These are phyloP conservation scores for Pulveroboletus ravenelii DNA, from an alignment of 768 basidiomycete species.

Conservation along the genomic window DNA sequence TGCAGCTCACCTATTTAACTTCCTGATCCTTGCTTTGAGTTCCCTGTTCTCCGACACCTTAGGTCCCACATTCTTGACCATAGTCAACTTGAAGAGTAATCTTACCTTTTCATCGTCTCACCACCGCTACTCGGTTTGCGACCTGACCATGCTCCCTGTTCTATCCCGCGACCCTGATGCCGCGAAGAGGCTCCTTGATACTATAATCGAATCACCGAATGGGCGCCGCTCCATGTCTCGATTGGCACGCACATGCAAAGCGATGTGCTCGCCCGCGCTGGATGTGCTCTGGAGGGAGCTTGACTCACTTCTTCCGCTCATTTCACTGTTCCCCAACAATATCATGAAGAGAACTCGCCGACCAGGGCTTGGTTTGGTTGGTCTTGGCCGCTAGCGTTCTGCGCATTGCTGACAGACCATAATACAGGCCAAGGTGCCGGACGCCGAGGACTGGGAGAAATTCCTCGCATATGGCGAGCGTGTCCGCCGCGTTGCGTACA, in stretches of 20 bases:
- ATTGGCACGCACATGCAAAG: conserved; percentile 69
- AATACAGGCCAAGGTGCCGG: conserved; percentile 53
- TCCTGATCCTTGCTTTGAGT: conserved; percentile 32
- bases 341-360: conserved; percentile 65
- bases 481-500: conserved; percentile 64
- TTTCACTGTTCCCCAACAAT: conserved; percentile 65
- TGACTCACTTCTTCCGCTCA: conserved; percentile 66
- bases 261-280: conserved; percentile 68
- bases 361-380: conserved; percentile 73
- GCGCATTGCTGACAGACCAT: conserved; percentile 5
- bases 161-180: conserved; percentile 63
- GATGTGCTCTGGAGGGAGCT: conserved; percentile 73
- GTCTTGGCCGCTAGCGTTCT: conserved; percentile 24
- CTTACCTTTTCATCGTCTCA: conserved; percentile 30
- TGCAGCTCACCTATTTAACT: conserved; percentile 35
- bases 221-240: conserved; percentile 67
- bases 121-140: conserved; percentile 41
- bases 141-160: conserved; percentile 47
- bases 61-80: conserved; percentile 31
- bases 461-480: conserved; percentile 64
- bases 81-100: conserved; percentile 25
- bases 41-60: conserved; percentile 37
- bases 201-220: conserved; percentile 51
- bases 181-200: conserved; percentile 47
- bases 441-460: conserved; percentile 63